Conservation (phyloP, 352 stramenopile genomes). For the Globisporangium mamillatum region DNA sequence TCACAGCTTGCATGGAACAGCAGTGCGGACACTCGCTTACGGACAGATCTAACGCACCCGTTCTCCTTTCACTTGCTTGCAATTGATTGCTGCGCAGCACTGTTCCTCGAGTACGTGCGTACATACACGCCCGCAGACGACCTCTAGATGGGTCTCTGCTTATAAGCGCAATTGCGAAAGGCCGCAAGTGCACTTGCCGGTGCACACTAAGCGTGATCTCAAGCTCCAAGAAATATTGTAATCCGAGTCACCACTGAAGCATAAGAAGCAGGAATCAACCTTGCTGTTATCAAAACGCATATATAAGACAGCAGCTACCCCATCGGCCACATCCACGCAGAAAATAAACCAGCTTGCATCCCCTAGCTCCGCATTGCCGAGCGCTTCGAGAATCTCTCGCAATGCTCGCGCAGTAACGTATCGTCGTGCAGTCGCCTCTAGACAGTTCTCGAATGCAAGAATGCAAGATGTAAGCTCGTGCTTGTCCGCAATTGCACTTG, state of each 20-base stretch:
- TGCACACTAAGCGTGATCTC: not conserved
- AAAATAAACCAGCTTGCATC: not conserved
- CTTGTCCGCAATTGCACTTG: not conserved
- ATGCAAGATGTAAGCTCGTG: not conserved
- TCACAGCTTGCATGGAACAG: not conserved
- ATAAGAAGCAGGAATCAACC: no score
- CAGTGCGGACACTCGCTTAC: not conserved
- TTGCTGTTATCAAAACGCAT: no score
- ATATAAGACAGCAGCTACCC: not conserved
- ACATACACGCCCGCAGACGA: constrained; percentile 41
- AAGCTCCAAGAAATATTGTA: not conserved
- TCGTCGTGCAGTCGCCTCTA: not conserved
- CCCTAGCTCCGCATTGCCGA: not conserved
- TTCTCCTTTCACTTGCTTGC: not conserved
- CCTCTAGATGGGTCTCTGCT: not conserved
- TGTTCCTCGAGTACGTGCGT: constrained; percentile 47
- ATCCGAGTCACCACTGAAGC: no score
- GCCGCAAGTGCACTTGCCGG: not conserved
- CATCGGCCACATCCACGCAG: not conserved
- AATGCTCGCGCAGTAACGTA: not conserved
- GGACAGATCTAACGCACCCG: not conserved
- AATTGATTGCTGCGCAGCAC: constrained; percentile 16
- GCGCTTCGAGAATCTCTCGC: not conserved
- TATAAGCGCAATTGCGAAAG: not conserved
- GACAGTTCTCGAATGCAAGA: not conserved